These are phyloP conservation scores for Canavalia ensiformis DNA, from an alignment of 306 rosid genomes.

Conservation along the genomic window DNA sequence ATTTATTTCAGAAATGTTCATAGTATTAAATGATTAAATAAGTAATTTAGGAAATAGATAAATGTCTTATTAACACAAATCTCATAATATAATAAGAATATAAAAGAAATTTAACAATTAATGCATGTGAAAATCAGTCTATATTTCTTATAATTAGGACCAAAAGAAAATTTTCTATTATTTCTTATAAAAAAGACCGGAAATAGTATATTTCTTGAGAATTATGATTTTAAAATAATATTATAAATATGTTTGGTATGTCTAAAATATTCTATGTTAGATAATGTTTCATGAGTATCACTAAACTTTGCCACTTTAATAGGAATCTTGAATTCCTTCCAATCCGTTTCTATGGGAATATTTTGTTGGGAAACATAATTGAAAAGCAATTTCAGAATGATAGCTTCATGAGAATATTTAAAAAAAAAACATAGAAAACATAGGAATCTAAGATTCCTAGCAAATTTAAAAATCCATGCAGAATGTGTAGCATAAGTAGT, in stretches of 20 bases:
- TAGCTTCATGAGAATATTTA: not conserved
- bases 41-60: no score
- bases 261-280: not conserved
- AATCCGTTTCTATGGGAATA: not conserved
- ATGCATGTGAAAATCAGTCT: no score
- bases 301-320: not conserved
- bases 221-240: not conserved
- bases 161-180: no score
- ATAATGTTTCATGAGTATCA: not conserved
- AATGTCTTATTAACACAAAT: no score
- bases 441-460: not conserved
- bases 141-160: no score
- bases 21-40: no score
- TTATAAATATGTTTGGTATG: not conserved
- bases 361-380: not conserved
- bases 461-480: not conserved
- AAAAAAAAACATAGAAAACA: not conserved
- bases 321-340: not conserved
- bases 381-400: not conserved
- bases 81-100: no score
- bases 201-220: not conserved
- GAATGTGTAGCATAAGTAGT: constrained; percentile 3
- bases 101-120: no score
- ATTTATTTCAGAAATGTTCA: no score
- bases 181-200: no score